These are phyloP conservation scores for Parietaria judaica DNA, from an alignment of 306 rosid species.

Conservation along the genomic window DNA sequence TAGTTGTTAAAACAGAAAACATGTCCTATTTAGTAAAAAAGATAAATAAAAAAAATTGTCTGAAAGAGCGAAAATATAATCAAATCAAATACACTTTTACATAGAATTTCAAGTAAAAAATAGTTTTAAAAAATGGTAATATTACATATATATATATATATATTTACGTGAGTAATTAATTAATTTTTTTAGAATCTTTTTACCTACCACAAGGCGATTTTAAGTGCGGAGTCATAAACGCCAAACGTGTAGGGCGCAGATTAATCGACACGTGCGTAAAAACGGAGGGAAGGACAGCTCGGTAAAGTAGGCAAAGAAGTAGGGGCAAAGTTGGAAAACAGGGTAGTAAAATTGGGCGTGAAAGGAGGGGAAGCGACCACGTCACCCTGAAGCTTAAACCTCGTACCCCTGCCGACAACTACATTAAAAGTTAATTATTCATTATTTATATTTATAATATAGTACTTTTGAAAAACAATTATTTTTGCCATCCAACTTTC, in stretches of 20 bases:
- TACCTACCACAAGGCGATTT: no score
- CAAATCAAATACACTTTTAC: no score
- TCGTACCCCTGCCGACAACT: constrained; percentile 37
- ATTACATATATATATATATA: no score
- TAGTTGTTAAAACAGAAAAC: no score
- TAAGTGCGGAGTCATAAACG: neutral
- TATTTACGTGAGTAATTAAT: no score
- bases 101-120: no score
- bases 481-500: constrained; percentile 15
- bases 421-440: constrained; percentile 7
- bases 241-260: neutral
- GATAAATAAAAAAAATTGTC: no score
- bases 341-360: neutral
- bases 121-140: no score
- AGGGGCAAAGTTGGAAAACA: neutral
- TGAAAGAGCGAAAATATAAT: no score
- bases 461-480: constrained; percentile 1
- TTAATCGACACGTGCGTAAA: constrained; percentile 15
- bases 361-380: constrained; percentile 31
- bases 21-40: no score
- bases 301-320: neutral
- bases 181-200: no score
- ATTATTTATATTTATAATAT: neutral
- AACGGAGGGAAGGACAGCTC: neutral
- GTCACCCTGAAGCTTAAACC: constrained; percentile 19